phyloP scores from a whole-genome alignment of 306 rosid species.

The Boehmeria nivea region DNA sequence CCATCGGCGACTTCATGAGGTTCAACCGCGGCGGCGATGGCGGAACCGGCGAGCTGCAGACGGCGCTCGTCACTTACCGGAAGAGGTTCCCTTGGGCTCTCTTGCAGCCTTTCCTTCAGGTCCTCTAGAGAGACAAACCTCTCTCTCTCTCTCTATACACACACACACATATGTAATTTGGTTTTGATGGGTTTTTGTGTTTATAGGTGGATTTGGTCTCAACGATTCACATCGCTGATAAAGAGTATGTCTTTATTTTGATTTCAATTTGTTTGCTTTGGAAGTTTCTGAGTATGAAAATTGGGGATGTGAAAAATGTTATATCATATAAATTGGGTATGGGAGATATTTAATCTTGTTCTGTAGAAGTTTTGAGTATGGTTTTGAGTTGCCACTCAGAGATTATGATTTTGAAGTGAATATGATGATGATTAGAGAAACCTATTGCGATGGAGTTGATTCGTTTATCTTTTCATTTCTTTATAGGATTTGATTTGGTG shows the following conservation, averaged over 20 bases:
- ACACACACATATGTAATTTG: neutral
- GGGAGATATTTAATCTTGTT: too few species aligned
- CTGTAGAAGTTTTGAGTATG: too few species aligned
- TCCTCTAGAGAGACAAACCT: neutral
- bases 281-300: too few species aligned
- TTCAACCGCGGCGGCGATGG: constrained; percentile 58
- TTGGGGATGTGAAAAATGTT: too few species aligned
- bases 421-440: too few species aligned
- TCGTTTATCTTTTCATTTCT: too few species aligned
- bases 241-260: constrained; percentile 50
- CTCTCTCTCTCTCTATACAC: neutral
- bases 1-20: constrained; percentile 86
- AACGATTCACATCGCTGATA: constrained; percentile 92
- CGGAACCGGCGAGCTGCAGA: constrained; percentile 62
- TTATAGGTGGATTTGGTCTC: constrained; percentile 95
- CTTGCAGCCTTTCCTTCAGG: constrained; percentile 78
- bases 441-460: too few species aligned
- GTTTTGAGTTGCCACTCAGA: too few species aligned
- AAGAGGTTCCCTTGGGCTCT: constrained; percentile 89
- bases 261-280: neutral
- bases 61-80: constrained; percentile 68
- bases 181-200: constrained; percentile 18
- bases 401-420: too few species aligned
- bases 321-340: too few species aligned
- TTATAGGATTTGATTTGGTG: too few species aligned